These are phyloP conservation scores for Spizellomyces sp. DNA, from an alignment of 192 early-diverging fungal species.

Conservation along the genomic window DNA sequence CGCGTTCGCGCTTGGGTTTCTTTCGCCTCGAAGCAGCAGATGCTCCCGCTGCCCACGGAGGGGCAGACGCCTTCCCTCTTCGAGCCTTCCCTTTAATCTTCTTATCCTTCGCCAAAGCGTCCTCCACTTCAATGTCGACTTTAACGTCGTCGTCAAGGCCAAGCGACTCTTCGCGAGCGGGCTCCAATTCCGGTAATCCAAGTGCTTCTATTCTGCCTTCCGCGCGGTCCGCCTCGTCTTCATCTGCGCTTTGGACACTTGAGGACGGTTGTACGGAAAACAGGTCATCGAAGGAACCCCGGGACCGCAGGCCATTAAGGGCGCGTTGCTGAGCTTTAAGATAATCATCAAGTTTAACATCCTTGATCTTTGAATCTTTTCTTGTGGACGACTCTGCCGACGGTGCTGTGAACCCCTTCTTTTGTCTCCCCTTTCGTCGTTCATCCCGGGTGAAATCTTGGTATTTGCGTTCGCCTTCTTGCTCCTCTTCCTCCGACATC, in stretches of 20 bases:
- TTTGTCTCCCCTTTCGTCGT: too few species aligned
- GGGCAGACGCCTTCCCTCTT: slow-evolving; percentile 1
- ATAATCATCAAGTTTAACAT: neutral
- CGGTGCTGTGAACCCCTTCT: too few species aligned
- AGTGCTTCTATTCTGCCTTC: neutral
- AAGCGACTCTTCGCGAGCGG: neutral
- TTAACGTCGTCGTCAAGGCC: neutral
- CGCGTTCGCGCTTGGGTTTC: slow-evolving; percentile 4
- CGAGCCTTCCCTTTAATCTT: neutral
- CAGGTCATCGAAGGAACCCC: neutral
- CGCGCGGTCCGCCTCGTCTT: neutral
- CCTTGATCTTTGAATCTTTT: too few species aligned
- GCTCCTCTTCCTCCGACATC: neutral
- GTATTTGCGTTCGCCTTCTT: neutral
- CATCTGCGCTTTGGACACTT: neutral
- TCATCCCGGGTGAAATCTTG: neutral
- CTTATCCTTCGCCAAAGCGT: neutral
- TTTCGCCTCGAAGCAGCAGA: neutral
- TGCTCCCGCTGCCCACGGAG: neutral
- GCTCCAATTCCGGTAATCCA: neutral
- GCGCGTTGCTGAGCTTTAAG: neutral
- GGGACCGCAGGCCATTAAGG: neutral
- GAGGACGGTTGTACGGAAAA: neutral
- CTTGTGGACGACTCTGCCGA: too few species aligned
- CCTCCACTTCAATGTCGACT: neutral